Conservation (phyloP, 352 stramenopile genomes). For the Phytophthora tentaculata region DNA sequence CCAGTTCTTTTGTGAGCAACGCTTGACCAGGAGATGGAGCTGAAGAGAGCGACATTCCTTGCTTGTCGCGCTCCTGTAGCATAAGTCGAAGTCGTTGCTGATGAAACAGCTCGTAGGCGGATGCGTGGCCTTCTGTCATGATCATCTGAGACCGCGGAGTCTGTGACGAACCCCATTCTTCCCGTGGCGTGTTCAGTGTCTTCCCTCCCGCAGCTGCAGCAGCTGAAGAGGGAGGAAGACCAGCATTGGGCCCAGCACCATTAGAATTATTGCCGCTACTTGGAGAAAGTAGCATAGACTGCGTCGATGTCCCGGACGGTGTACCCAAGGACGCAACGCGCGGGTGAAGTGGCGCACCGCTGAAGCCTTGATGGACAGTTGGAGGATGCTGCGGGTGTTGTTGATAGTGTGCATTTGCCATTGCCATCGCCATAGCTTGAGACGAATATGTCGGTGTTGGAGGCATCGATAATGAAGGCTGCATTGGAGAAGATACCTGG, state of each 20-base stretch:
- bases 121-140: constrained; percentile 81
- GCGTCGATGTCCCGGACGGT: constrained; percentile 27
- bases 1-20: constrained; percentile 88
- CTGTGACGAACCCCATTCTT: constrained; percentile 89
- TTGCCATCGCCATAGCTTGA: constrained; percentile 43
- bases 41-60: constrained; percentile 78
- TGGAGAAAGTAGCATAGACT: constrained; percentile 21
- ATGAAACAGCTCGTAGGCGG: constrained; percentile 88
- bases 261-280: constrained; percentile 25
- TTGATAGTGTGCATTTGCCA: constrained; percentile 43
- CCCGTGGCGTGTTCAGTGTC: constrained; percentile 69
- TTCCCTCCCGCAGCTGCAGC: constrained; percentile 44
- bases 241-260: constrained; percentile 23
- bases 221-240: constrained; percentile 48
- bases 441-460: constrained; percentile 39
- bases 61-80: constrained; percentile 83
- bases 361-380: constrained; percentile 44
- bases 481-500: constrained; percentile 38
- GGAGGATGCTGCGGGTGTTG: constrained; percentile 27
- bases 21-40: constrained; percentile 84
- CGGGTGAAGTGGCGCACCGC: constrained; percentile 46
- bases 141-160: constrained; percentile 86
- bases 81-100: constrained; percentile 86
- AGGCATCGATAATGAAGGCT: constrained; percentile 37
- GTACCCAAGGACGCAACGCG: constrained; percentile 28